Evolutionary conservation across 2,329 filamentous ascomycete genomes (phyloP), one percentile per base, ranked within the genome.

Genomic region (Exophiala sideris): DNA sequence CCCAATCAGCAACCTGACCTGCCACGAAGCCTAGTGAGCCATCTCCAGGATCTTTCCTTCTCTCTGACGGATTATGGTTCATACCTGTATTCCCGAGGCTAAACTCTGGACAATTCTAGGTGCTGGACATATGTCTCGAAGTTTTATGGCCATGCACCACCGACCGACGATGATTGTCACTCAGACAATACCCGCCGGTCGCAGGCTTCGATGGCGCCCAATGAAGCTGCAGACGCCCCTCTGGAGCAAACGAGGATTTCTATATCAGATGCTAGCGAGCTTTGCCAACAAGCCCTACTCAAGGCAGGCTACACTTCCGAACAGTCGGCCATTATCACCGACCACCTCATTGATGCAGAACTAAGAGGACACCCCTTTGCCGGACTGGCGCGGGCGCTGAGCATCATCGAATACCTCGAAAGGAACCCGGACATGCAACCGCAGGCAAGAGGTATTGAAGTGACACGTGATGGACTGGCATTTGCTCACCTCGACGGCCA

Each of bases 271-370:
- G 47, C 47, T 8, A 47, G 12, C 6, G n/a, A 45, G 11, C 16
- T 55, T n/a, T 46, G 41, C 41, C 34, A 55, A 39, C 24, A n/a
- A 5, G 47, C 47, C 7, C 38, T 55, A 2, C 40, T 47, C 16
- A 40, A 42, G 41, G 47, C 47, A 12, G 52, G 52, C 14, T 55
- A 50, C 29, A 33, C 33, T 8, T 4, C 6, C 34, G 39, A 55
- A 21, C 47, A 55, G 21, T 38, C 47, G 1, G 40, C 38, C 8
- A 55, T 47, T 34, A 55, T 51, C 21, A 51, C 52, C 32, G 47
- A 50, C 24, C 52, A 55, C 33, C 36, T 55, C n/a, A 33, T 55
- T n/a, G 52, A 55, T 35, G 47, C 47, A 11, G 52, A 55, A 24
- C 34, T 55, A 5, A 47, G 52, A 34, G 52, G 52, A 9, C 47